Conservation (phyloP, 495 filamentous ascomycete genomes). For the Tuber brumale region DNA sequence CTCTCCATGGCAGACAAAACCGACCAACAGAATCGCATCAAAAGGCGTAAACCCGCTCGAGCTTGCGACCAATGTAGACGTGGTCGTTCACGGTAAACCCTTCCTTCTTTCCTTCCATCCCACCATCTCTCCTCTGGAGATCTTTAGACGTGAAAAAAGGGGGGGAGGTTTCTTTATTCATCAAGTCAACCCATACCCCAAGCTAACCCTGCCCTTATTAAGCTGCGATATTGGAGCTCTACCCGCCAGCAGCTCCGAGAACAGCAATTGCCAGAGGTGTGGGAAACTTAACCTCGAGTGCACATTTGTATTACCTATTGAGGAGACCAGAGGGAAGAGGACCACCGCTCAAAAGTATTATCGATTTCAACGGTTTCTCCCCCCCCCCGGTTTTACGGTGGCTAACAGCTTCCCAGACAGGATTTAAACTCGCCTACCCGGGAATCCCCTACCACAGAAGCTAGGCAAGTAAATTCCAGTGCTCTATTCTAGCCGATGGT, state of each 20-base stretch:
- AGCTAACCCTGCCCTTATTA: conserved; percentile 7
- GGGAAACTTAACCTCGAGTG: conserved; percentile 22
- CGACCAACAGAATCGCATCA: conserved; percentile 23
- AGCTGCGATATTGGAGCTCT: conserved; percentile 30
- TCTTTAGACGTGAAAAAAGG: not conserved
- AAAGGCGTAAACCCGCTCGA: conserved; percentile 28
- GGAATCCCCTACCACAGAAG: conserved; percentile 22
- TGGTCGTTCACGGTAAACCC: conserved; percentile 25
- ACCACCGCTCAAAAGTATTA: conserved; percentile 11
- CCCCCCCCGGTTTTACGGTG: too few relatives aligned
- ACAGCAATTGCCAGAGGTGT: conserved; percentile 30
- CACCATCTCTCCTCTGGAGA: not conserved
- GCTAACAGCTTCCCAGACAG: conserved; percentile 16
- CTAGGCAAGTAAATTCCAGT: conserved; percentile 4
- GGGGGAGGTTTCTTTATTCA: not conserved
- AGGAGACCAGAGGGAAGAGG: conserved; percentile 28
- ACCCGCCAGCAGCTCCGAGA: conserved; percentile 8
- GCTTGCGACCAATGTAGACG: conserved; percentile 32
- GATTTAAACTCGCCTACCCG: conserved; percentile 28
- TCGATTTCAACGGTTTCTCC: too few relatives aligned
- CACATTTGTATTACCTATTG: conserved; percentile 30
- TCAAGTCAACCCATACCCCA: not conserved
- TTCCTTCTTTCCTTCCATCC: not conserved
- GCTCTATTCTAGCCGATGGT: not conserved
- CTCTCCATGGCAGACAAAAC: conserved; percentile 18